A percentile compares a stretch with the other conserved stretches of the same genome.
Evolutionary conservation across 768 basidiomycete genomes (phyloP).

Genomic region (Fomitopsis serialis): DNA sequence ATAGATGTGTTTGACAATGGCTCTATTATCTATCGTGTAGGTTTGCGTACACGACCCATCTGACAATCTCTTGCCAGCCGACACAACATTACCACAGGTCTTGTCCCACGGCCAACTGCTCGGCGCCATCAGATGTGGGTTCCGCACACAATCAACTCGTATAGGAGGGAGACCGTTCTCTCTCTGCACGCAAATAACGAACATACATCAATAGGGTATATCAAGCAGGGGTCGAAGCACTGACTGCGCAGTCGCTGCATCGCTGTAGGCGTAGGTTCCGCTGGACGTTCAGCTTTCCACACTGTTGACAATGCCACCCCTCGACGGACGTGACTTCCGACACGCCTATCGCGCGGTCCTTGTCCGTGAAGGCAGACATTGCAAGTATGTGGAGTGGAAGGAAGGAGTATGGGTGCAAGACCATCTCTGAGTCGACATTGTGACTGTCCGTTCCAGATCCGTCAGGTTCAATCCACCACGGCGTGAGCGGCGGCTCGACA

Average conservation of each 20-base stretch:
- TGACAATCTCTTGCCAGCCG: not conserved
- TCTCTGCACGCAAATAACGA: not conserved
- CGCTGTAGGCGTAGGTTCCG: slow-evolving; percentile 10
- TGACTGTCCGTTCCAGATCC: not conserved
- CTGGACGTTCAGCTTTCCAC: slow-evolving; percentile 10
- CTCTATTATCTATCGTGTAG: not conserved
- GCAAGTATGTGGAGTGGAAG: slow-evolving; percentile 9
- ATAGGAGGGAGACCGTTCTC: slow-evolving; percentile 8
- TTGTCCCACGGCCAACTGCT: slow-evolving; percentile 10
- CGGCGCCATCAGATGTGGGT: slow-evolving; percentile 4
- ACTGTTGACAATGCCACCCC: slow-evolving; percentile 10
- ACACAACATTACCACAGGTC: not conserved
- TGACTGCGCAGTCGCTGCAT: slow-evolving; percentile 8
- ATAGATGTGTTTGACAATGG: slow-evolving; percentile 9
- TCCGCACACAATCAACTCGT: slow-evolving; percentile 8
- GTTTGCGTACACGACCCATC: slow-evolving; percentile 4
- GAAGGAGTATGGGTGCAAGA: not conserved
- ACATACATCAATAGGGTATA: not conserved
- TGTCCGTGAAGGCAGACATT: not conserved
- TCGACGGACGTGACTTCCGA: slow-evolving; percentile 1
- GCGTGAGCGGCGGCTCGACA: not conserved
- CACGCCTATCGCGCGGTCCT: not conserved
- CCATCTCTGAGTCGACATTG: not conserved
- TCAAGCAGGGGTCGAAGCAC: not conserved
- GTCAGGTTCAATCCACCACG: not conserved